phyloP scores from a whole-genome alignment of 73 alveolate species.

The Symbiodinium pilosum region DNA sequence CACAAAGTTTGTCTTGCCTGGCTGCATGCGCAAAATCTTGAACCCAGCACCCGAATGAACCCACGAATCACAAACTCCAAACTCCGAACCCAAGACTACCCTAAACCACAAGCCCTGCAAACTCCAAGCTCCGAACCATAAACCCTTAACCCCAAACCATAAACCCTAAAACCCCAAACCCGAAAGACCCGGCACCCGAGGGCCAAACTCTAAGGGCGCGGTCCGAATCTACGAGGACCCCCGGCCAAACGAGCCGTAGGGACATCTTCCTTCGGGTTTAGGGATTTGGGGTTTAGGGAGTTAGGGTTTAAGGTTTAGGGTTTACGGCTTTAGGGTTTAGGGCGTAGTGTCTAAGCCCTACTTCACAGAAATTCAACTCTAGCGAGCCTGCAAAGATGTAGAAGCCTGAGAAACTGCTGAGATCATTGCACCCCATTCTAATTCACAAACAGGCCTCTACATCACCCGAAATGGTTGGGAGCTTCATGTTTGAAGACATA shows the following conservation, averaged over 20 bases:
- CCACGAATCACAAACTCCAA: too few species aligned
- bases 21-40: too few species aligned
- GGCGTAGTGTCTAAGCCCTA: not conserved
- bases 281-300: not conserved
- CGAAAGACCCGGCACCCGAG: not conserved
- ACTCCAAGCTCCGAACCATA: not conserved
- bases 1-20: too few species aligned
- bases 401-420: too few species aligned
- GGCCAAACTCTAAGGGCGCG: conserved; percentile 48
- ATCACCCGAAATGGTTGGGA: too few species aligned
- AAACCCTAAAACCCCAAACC: not conserved
- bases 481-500: too few species aligned
- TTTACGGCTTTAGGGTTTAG: not conserved
- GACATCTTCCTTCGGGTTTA: conserved; percentile 41
- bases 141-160: not conserved
- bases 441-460: too few species aligned
- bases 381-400: too few species aligned
- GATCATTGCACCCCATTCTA: too few species aligned
- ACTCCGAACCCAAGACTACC: not conserved
- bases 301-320: not conserved
- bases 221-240: conserved; percentile 55
- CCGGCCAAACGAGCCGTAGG: conserved; percentile 87
- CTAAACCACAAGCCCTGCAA: not conserved
- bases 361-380: not conserved
- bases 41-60: too few species aligned